Evolutionary conservation across 768 basidiomycete species (phyloP), one percentile per base, ranked within the genome.

Genomic region (Multifurca ochricompacta): DNA sequence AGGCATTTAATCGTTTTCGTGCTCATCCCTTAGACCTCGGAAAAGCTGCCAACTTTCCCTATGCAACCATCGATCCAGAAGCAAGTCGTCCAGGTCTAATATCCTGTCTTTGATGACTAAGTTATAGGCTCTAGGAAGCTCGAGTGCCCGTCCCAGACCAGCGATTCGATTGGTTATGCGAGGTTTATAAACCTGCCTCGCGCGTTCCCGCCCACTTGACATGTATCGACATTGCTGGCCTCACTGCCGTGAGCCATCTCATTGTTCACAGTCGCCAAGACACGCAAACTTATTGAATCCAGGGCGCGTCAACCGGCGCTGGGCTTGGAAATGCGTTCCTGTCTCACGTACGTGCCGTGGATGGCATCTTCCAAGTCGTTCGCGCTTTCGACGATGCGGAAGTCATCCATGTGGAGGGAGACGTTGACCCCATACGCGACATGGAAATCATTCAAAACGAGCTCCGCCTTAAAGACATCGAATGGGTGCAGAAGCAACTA

Each of bases 371-470:
- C 77, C 96, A 98, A 68, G 85, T 97, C 59, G 84, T 98, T 53
- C 89, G 96, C 48, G 93, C 95, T 5, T 99, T 99, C 67, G 96
- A 98, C 65, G 96, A 99, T 65, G 87, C 93, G n/a, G 96, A 99
- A 64, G 93, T 99, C 67, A 98, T 87, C 62, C 96, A 99, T 70
- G 95, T 98, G 59, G 96, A 98, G 72, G 96, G 96, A 40, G 96
- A 98, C 63, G 93, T 99, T 53, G 78, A 98, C 70, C 96, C 96
- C 10, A 59, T 88, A 35, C 86, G 96, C 55, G 96, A 99, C 71
- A 97, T 98, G 94, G 83, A 88, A 60, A 98, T 97, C 64, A 99
- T 99, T 65, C 83, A 85, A 62, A 95, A 82, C 7, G 96, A 99
- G 70, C 75, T 99, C 18, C 78, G 93, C 44, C 72, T 99, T 39